A percentile compares a stretch with the other conserved stretches of the same genome.
These are phyloP conservation scores for Euphrasia arctica DNA, from an alignment of 305 asterid genomes.

Conservation along the genomic window DNA sequence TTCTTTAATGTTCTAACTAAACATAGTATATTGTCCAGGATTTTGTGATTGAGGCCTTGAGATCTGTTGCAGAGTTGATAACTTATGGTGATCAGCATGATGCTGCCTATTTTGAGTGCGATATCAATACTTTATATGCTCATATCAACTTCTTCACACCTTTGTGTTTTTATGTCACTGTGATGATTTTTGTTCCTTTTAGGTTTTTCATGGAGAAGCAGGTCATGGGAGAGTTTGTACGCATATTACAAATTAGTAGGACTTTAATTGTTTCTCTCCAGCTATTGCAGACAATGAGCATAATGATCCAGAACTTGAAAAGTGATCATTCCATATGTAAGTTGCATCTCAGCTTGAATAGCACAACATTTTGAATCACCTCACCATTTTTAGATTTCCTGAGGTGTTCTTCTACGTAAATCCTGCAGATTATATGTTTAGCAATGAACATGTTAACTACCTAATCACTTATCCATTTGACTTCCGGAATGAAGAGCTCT, in stretches of 20 bases:
- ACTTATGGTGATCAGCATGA: slow-evolving; percentile 99
- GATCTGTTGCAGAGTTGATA: slow-evolving; percentile 92
- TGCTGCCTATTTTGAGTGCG: slow-evolving; percentile 89
- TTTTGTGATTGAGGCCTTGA: slow-evolving; percentile 90
- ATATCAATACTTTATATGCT: slow-evolving; percentile 25
- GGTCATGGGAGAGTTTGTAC: slow-evolving; percentile 97
- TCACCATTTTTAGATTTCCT: slow-evolving; percentile 28
- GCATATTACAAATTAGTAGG: slow-evolving; percentile 69
- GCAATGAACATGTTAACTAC: slow-evolving; percentile 92
- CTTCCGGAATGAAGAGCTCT: slow-evolving; percentile 93
- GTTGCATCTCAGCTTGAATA: slow-evolving; percentile 33
- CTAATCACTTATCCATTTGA: slow-evolving; percentile 88
- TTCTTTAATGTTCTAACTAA: slow-evolving; percentile 26
- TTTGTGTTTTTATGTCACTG: slow-evolving; percentile 29
- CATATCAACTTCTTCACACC: not conserved
- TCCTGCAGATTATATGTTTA: slow-evolving; percentile 94
- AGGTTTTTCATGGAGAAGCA: slow-evolving; percentile 99
- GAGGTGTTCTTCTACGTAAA: slow-evolving; percentile 28
- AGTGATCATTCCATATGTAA: slow-evolving; percentile 93
- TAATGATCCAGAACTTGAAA: slow-evolving; percentile 92
- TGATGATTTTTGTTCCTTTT: slow-evolving; percentile 29
- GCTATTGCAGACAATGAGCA: slow-evolving; percentile 97
- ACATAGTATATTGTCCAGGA: slow-evolving; percentile 45
- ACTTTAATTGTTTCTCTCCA: slow-evolving; percentile 73
- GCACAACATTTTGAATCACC: slow-evolving; percentile 15